These are phyloP conservation scores for Trichosporon sp. DNA, from an alignment of 1,284 basidiomycete genomes.

Conservation along the genomic window DNA sequence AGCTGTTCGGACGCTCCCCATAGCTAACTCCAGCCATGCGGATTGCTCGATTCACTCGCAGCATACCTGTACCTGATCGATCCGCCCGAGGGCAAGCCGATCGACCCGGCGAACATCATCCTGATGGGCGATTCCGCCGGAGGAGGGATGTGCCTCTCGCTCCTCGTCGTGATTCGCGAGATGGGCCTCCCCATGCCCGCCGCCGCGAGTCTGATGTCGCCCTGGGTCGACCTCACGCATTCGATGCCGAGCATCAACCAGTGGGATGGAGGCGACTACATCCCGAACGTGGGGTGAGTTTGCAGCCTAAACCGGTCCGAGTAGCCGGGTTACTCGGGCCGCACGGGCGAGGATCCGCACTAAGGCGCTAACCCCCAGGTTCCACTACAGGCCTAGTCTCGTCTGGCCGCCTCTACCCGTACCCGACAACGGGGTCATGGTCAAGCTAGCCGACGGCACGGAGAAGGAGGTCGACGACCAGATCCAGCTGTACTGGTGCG, in stretches of 20 bases:
- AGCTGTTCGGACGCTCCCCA: constrained; percentile 57
- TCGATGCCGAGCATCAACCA: constrained; percentile 78
- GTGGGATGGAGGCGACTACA: constrained; percentile 51
- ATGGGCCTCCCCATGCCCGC: constrained; percentile 78
- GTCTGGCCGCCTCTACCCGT: constrained; percentile 55
- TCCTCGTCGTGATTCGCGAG: constrained; percentile 87
- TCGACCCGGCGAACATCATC: constrained; percentile 79
- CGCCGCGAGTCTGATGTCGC: constrained; percentile 79
- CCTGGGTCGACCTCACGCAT: constrained; percentile 92
- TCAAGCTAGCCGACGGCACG: constrained; percentile 43
- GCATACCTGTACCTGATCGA: constrained; percentile 67
- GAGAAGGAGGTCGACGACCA: constrained; percentile 54
- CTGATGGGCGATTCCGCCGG: constrained; percentile 91
- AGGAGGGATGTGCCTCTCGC: constrained; percentile 78
- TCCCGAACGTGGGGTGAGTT: constrained; percentile 46
- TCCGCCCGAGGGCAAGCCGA: constrained; percentile 70
- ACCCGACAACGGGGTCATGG: constrained; percentile 44
- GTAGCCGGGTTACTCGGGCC: constrained; percentile 8
- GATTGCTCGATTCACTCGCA: constrained; percentile 55
- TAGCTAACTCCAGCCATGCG: constrained; percentile 59
- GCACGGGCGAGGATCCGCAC: too few species aligned
- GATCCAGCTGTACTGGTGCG: constrained; percentile 59
- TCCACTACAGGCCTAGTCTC: constrained; percentile 54
- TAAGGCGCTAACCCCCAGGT: constrained; percentile 36
- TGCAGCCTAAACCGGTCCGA: not conserved